phyloP scores from a whole-genome alignment of 75 land plant genomes.

The Cryptomeria japonica region DNA sequence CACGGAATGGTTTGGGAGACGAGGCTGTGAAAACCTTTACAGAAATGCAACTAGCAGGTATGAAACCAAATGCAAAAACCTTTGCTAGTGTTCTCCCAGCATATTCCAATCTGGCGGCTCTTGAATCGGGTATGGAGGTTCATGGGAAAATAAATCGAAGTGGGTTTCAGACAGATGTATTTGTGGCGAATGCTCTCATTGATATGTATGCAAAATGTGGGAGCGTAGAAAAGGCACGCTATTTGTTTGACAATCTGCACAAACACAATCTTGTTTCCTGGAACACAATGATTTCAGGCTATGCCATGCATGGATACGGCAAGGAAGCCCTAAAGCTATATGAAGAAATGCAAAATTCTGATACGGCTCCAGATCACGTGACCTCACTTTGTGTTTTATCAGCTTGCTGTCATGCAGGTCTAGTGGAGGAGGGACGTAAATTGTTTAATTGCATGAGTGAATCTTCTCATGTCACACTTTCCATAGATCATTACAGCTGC shows the following conservation, averaged over 20 bases:
- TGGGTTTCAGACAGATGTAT: constrained; percentile 8
- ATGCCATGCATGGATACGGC: constrained; percentile 23
- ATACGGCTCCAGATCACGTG: constrained; percentile 18
- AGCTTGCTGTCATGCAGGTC: constrained; percentile 23
- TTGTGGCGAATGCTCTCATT: constrained; percentile 16
- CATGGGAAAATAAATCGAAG: constrained; percentile 1
- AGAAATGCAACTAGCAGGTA: constrained; percentile 7
- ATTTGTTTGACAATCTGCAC: constrained; percentile 16
- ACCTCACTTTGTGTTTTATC: constrained; percentile 25
- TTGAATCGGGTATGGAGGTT: constrained; percentile 9
- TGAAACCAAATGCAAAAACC: neutral
- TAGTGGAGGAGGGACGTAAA: constrained; percentile 10
- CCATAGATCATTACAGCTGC: constrained; percentile 22
- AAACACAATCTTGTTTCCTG: constrained; percentile 19
- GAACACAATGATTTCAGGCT: constrained; percentile 23
- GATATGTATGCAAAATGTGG: constrained; percentile 29
- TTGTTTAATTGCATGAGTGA: constrained; percentile 27
- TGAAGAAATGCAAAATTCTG: constrained; percentile 8
- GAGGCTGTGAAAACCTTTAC: constrained; percentile 6
- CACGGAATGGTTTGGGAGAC: neutral
- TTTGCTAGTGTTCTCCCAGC: constrained; percentile 11
- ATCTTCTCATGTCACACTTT: constrained; percentile 17
- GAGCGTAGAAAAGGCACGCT: constrained; percentile 15
- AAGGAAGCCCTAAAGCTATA: constrained; percentile 12
- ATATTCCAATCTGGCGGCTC: constrained; percentile 12